These are phyloP conservation scores for Sporothrix euskadiensis DNA, from an alignment of 2,329 filamentous ascomycete genomes.

Conservation along the genomic window DNA sequence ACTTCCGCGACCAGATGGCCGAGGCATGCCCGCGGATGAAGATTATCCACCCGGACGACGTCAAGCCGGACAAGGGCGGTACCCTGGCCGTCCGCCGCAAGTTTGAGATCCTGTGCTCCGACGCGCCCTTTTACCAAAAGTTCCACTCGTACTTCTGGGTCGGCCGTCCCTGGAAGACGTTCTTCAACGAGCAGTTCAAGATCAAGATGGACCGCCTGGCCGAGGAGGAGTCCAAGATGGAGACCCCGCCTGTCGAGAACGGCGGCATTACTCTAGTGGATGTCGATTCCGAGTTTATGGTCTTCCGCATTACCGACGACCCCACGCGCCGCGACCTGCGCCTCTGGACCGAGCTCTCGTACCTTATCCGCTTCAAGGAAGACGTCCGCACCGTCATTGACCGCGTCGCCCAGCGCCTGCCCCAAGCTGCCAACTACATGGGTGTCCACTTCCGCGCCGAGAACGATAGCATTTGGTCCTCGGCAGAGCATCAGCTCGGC, in stretches of 20 bases:
- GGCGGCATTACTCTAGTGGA: constrained; percentile 38
- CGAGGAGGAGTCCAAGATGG: constrained; percentile 19
- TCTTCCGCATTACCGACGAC: constrained; percentile 43
- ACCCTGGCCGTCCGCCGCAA: constrained; percentile 33
- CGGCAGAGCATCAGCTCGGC: constrained; percentile 40
- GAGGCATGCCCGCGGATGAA: constrained; percentile 40
- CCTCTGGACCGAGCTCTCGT: constrained; percentile 41
- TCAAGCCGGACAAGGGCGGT: constrained; percentile 22
- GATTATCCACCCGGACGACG: constrained; percentile 37
- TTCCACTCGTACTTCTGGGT: constrained; percentile 40
- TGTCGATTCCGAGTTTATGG: constrained; percentile 39
- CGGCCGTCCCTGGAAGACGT: constrained; percentile 37
- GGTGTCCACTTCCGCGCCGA: constrained; percentile 43
- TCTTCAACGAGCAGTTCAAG: constrained; percentile 32
- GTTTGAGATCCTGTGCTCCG: constrained; percentile 34
- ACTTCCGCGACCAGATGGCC: constrained; percentile 35
- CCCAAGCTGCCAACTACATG: constrained; percentile 35
- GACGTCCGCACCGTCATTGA: constrained; percentile 36
- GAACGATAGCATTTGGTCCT: constrained; percentile 43
- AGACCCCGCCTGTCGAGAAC: constrained; percentile 21
- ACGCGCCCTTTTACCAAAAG: constrained; percentile 35
- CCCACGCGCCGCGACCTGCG: constrained; percentile 39
- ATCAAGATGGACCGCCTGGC: constrained; percentile 25
- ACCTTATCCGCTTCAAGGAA: constrained; percentile 39
- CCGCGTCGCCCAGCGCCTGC: constrained; percentile 34